Evolutionary conservation across 768 basidiomycete genomes (phyloP), one percentile per base, ranked within the genome.

Genomic region (Psilocybe sp.): DNA sequence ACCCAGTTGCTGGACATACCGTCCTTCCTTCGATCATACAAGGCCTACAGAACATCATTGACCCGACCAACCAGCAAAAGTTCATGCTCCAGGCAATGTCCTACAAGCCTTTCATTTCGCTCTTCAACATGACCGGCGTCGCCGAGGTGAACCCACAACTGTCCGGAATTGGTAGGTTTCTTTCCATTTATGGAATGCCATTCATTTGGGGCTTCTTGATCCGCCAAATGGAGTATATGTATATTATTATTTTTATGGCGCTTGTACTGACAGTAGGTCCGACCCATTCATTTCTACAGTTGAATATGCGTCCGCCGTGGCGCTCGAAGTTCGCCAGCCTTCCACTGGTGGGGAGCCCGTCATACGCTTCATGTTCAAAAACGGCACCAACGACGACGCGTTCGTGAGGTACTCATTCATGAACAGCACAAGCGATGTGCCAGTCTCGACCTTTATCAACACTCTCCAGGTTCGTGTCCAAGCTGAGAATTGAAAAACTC

Each of bases 81-180:
- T 60, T 92, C 37, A 64, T 73, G 19, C 79, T 85, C 55, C 71
- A 79, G 31, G 81, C 80, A 9, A 73, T 84, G 44, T 76, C 87
- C 0, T 91, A 90, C 72, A 89, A 90, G 64, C 88, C 88, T 0
- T 86, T 90, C 70, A 51, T 89, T 31, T 84, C 84, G 8, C 64
- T 91, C 40, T 90, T 91, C 72, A 86, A 87, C 65, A 83, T 91
- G 80, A 87, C 85, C 0, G 75, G 79, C 2, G 74, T 77, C 19
- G 76, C 77, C 9, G 61, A 73, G 14, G 66, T 70, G 40, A 73
- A 78, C 48, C 77, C 80, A 0, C 59, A 79, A 53, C 73, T 87
- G 3, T 77, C 81, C 33, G 77, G 77, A 11, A 78, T 88, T 53
- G 82, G 85, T 84, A 45, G 46, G 66, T 59, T 12, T 15, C 13